A percentile compares a stretch with the other conserved stretches of the same genome.
Conservation (phyloP, 2,329 filamentous ascomycete species). For the Aspergillus eucalypticola region DNA sequence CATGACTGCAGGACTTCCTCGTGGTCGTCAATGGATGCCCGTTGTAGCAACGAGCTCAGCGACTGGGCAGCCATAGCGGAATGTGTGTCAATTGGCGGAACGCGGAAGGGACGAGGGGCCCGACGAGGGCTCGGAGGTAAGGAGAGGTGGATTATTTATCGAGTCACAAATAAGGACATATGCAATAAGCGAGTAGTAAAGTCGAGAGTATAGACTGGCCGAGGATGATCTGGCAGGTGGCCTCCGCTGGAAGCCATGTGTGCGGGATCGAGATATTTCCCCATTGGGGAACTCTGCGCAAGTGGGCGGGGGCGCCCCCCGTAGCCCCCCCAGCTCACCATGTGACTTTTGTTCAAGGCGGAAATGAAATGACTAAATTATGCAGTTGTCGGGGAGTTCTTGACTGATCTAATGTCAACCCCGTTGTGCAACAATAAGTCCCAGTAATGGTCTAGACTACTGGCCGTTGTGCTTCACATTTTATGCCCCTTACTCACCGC, state of each 20-base stretch:
- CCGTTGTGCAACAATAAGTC: neutral
- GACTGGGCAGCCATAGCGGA: constrained; percentile 47
- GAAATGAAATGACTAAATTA: too few species aligned
- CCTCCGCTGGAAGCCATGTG: constrained; percentile 13
- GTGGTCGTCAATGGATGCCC: constrained; percentile 61
- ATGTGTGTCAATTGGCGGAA: neutral
- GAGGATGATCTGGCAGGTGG: constrained; percentile 1
- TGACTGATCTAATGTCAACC: neutral
- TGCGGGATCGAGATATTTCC: constrained; percentile 25
- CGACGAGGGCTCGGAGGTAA: neutral
- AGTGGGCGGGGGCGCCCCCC: constrained; percentile 1
- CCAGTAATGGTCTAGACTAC: neutral
- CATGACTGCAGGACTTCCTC: constrained; percentile 62
- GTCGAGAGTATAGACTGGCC: neutral
- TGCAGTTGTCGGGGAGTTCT: neutral
- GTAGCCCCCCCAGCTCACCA: constrained; percentile 3
- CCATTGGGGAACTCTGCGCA: constrained; percentile 21
- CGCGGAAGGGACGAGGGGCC: neutral
- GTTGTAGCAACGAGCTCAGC: constrained; percentile 58
- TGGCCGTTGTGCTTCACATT: neutral
- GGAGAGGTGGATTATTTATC: neutral
- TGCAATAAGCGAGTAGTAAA: neutral
- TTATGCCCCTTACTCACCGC: neutral
- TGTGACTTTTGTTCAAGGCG: neutral
- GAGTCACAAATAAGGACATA: neutral